Evolutionary conservation across 1,284 basidiomycete genomes (phyloP), one percentile per base, ranked within the genome.

Genomic region (Tylopilus sp.): DNA sequence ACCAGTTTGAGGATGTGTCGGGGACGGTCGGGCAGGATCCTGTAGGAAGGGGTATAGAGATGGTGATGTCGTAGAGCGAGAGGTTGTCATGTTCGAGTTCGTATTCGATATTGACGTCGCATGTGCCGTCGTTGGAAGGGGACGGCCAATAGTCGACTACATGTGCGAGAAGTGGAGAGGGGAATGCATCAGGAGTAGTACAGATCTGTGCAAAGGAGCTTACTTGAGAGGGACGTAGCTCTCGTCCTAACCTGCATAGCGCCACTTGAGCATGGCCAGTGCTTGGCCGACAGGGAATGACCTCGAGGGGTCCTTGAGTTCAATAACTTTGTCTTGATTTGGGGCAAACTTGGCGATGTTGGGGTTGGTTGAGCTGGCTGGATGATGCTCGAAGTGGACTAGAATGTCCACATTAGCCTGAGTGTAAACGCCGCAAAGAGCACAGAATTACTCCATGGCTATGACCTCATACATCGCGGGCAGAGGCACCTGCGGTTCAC

Each of bases 181-280:
- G 29, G 6, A 29, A 29, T 6, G 29, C 6, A 29, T 29, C 29
- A 29, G 29, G 29, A 29, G 29, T 29, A 6, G 38, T 4, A 22
- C 29, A 29, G 29, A 29, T 29, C 29, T 29, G 29, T 29, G 29
- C 6, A 51, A 39, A 29, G 32, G 12, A 12, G 38, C 94, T 80
- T 81, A 97, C 95, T 95, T 22, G 94, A 94, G 64, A 99, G 81
- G 97, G 26, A 98, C 90, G 67, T 93, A 88, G 65, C 90, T 94
- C 83, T 99, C 97, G 79, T 99, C 97, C 74, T 93, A 96, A 36
- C 94, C 93, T 2, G 90, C 86, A 80, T 97, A 92, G 71, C 96
- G 86, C 97, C 97, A 99, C 79, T 95, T 95, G 71, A 99, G 82
- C 18, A 98, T 95, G 24, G 93, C 93, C 49, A 99, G 83, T 39